Conservation (phyloP, 768 basidiomycete species). For the Phallus indusiatus region DNA sequence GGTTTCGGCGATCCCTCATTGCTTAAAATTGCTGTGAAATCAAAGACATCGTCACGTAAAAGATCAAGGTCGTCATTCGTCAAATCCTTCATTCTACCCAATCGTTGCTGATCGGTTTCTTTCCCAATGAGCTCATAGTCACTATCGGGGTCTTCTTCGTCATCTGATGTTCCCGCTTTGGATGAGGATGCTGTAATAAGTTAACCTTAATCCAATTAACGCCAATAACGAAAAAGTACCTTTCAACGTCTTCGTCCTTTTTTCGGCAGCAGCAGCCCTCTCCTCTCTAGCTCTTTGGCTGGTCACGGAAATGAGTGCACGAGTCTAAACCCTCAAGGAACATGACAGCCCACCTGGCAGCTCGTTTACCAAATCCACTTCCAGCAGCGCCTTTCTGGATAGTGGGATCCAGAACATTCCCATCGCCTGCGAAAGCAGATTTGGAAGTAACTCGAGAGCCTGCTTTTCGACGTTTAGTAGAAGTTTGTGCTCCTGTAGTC, state of each 20-base stretch:
- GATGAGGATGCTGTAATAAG: background rate
- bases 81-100: background rate
- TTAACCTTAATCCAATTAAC: too few relatives aligned
- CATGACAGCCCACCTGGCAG: slow-evolving; percentile 17
- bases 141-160: background rate
- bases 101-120: slow-evolving; percentile 2
- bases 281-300: slow-evolving; percentile 78
- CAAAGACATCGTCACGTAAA: too few relatives aligned
- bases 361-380: slow-evolving; percentile 62
- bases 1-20: too few relatives aligned
- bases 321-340: background rate
- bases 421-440: slow-evolving; percentile 49
- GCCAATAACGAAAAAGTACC: slow-evolving; percentile 4
- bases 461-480: slow-evolving; percentile 55
- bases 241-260: slow-evolving; percentile 41
- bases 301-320: background rate
- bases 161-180: background rate
- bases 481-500: slow-evolving; percentile 50
- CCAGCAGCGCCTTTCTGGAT: slow-evolving; percentile 31
- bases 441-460: slow-evolving; percentile 59
- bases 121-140: background rate
- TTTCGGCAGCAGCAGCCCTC: slow-evolving; percentile 66
- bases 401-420: slow-evolving; percentile 40
- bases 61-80: too few relatives aligned
- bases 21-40: too few relatives aligned